phyloP scores from a whole-genome alignment of 768 basidiomycete genomes.

The Termitomyces sp. region DNA sequence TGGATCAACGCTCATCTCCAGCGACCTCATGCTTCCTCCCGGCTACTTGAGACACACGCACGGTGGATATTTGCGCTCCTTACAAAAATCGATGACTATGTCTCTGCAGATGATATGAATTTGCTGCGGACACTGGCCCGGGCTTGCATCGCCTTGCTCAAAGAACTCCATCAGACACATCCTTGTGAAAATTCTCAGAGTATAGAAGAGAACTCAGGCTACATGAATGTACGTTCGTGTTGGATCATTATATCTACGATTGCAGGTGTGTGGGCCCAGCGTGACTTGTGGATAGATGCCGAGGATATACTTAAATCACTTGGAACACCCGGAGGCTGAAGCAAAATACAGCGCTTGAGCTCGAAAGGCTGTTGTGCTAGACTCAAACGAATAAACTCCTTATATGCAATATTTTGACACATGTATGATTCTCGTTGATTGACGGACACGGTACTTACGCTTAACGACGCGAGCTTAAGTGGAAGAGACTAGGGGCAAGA shows the following conservation, averaged over 20 bases:
- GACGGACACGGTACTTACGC: neutral
- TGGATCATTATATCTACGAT: conserved; percentile 72
- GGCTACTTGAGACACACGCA: conserved; percentile 52
- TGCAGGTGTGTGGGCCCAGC: conserved; percentile 69
- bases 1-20: conserved; percentile 69
- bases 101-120: conserved; percentile 73
- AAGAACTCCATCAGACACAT: conserved; percentile 21
- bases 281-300: conserved; percentile 76
- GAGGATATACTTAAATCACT: conserved; percentile 38
- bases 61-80: conserved; percentile 79
- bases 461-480: neutral
- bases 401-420: conserved; percentile 4
- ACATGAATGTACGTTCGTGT: conserved; percentile 44
- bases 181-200: conserved; percentile 7
- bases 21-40: conserved; percentile 26
- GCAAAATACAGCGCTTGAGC: neutral
- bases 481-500: conserved; percentile 2
- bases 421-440: conserved; percentile 6
- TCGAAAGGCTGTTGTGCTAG: neutral
- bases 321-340: conserved; percentile 3
- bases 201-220: conserved; percentile 5
- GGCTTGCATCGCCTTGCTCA: conserved; percentile 54
- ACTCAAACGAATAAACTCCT: neutral
- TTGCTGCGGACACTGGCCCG: conserved; percentile 71
- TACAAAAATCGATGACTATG: conserved; percentile 57